Conservation (phyloP, 306 rosid genomes). For the Sicyos baderoa region DNA sequence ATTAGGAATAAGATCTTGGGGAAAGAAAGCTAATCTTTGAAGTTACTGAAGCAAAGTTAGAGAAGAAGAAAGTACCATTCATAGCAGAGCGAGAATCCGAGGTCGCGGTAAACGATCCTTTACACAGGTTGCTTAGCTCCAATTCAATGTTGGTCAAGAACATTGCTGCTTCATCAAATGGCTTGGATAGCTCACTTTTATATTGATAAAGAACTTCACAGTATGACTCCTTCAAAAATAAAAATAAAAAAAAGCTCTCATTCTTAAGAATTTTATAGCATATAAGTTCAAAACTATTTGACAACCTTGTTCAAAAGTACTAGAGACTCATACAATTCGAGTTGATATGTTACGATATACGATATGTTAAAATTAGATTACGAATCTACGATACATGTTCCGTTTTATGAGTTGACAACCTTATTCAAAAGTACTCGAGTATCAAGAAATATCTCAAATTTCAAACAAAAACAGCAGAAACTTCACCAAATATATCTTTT, state of each 20-base stretch:
- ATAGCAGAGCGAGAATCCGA: conserved; percentile 38
- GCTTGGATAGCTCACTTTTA: conserved; percentile 59
- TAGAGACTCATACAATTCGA: no score
- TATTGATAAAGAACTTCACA: conserved; percentile 49
- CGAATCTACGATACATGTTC: no score
- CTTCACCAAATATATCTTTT: neutral
- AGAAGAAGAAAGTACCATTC: conserved; percentile 9
- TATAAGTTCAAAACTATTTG: neutral
- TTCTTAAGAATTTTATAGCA: neutral
- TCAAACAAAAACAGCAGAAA: neutral
- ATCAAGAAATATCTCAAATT: neutral
- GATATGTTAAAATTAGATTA: no score
- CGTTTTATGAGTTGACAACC: no score
- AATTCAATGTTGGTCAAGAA: conserved; percentile 52
- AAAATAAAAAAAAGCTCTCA: neutral
- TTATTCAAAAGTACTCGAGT: neutral
- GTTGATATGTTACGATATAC: no score
- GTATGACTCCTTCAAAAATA: conserved; percentile 53
- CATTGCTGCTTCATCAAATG: conserved; percentile 56
- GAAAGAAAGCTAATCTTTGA: neutral
- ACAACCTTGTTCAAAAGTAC: no score
- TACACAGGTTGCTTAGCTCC: conserved; percentile 60
- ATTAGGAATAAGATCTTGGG: neutral
- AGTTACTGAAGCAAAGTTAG: neutral
- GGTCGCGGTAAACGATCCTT: conserved; percentile 37